Conservation (phyloP, 2,329 filamentous ascomycete genomes). For the Lachnellula arida region DNA sequence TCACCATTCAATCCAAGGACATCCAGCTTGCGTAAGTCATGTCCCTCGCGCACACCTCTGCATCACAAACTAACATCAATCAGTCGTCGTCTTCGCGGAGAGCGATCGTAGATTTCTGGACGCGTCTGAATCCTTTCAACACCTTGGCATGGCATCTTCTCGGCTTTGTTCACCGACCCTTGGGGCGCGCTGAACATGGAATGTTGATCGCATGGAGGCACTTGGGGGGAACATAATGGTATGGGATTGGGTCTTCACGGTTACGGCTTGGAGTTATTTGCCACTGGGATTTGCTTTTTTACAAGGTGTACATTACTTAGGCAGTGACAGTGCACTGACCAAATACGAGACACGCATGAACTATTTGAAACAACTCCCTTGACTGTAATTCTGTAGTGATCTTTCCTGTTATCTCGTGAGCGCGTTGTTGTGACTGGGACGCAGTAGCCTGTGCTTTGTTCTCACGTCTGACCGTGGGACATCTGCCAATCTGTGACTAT, state of each 20-base stretch:
- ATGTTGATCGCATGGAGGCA: slow-evolving; percentile 7
- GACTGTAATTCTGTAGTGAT: too few relatives aligned
- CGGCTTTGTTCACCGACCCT: slow-evolving; percentile 6
- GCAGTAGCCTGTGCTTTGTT: too few relatives aligned
- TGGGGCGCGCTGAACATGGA: slow-evolving; percentile 2
- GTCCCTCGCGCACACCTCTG: background rate
- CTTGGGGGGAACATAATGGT: slow-evolving; percentile 25
- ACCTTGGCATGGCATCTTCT: slow-evolving; percentile 13
- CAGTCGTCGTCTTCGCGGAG: slow-evolving; percentile 80
- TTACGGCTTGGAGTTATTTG: slow-evolving; percentile 26
- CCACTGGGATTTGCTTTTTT: slow-evolving; percentile 12
- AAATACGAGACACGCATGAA: slow-evolving; percentile 4
- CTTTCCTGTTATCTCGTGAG: too few relatives aligned
- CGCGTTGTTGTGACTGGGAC: too few relatives aligned
- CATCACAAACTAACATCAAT: slow-evolving; percentile 41
- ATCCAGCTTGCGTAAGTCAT: slow-evolving; percentile 21
- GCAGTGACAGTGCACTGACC: slow-evolving; percentile 31
- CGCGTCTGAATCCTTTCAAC: background rate
- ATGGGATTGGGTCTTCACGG: slow-evolving; percentile 22
- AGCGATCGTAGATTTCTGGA: slow-evolving; percentile 65
- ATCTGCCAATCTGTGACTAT: too few relatives aligned
- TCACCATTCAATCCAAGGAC: slow-evolving; percentile 70
- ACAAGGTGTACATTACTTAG: slow-evolving; percentile 28
- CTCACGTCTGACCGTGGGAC: too few relatives aligned
- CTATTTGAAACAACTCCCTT: background rate